Evolutionary conservation across 2,329 filamentous ascomycete species (phyloP), one percentile per base, ranked within the genome.

Genomic region (Simplicillium aogashimaense): DNA sequence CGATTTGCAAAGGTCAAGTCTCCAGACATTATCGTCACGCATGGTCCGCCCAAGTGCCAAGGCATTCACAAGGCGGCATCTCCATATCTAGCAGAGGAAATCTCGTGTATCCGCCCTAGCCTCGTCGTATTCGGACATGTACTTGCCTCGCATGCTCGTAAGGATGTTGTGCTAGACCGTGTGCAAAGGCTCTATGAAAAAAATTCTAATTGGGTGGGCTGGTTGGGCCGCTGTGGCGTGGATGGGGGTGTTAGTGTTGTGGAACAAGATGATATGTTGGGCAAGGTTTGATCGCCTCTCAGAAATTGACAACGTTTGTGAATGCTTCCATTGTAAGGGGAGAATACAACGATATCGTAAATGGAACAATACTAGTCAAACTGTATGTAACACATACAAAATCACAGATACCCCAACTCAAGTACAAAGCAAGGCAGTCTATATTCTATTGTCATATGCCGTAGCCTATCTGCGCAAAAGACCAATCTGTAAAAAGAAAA

Each of bases 41-140:
- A 53, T 35, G 46, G 50, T 13, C 52, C 52, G 7, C 49, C 49
- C 2, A 45, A 46, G 37, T 45, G 44, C n/a, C 51, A 53, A 7
- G 47, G 47, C 43, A 50, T 48, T 10, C 43, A 50, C 29, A 41
- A 41, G 8, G 47, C 48, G 1, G 51, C 51, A 1, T 53, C 50
- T 35, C 42, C 47, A 0, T 48, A 49, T 36, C 42, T 53, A 10
- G 45, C 39, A 0, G 42, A 44, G 18, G 36, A 55, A n/a, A 25
- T 25, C 9, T 5, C 20, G 20, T 9, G 20, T 5, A 10, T 53
- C 2, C 40, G 44, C 3, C 51, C 50, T 2, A 40, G 44, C 6
- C 42, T 55, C 8, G 14, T 30, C 14, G 47, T 53, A 1, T 53
- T 53, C 43, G 51, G 51, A 2, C 50, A 55, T 18, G 53, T 56